These are phyloP conservation scores for Lipomyces spencermartinsiae DNA, from an alignment of 805 yeast species.

Conservation along the genomic window DNA sequence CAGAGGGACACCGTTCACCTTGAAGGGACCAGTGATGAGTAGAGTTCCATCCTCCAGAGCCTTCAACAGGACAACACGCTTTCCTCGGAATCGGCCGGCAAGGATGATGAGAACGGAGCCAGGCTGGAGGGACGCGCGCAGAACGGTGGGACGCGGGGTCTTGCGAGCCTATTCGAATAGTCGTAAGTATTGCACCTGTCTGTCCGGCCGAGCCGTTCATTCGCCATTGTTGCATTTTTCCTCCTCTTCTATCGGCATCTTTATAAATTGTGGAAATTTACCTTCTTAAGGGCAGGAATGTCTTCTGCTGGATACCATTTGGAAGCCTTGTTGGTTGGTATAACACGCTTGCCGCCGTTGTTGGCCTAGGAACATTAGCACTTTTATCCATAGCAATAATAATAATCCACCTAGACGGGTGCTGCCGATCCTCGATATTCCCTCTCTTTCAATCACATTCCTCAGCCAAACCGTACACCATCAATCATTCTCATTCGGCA, in stretches of 20 bases:
- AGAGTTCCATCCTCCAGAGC: conserved; percentile 96
- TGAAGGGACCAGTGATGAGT: conserved; percentile 98
- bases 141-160: conserved; percentile 89
- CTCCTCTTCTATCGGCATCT: background rate
- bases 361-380: conserved; percentile 41
- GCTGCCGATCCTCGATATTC: background rate
- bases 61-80: conserved; percentile 98
- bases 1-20: conserved; percentile 99
- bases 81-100: conserved; percentile 99
- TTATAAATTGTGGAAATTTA: background rate
- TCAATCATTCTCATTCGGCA: background rate
- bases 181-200: background rate
- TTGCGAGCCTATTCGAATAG: conserved; percentile 66
- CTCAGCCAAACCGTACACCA: background rate
- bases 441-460: background rate
- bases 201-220: background rate
- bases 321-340: conserved; percentile 63
- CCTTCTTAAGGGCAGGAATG: conserved; percentile 81
- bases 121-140: conserved; percentile 95
- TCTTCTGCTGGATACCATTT: conserved; percentile 95
- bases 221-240: background rate
- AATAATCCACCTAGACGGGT: background rate
- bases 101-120: conserved; percentile 96
- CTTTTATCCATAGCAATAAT: background rate
- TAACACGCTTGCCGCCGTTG: conserved; percentile 48